Percentiles rank a stretch among this genome's conserved stretches.
phyloP scores from a whole-genome alignment of 116 monocot genomes.

The Phalaenopsis hybrid region DNA sequence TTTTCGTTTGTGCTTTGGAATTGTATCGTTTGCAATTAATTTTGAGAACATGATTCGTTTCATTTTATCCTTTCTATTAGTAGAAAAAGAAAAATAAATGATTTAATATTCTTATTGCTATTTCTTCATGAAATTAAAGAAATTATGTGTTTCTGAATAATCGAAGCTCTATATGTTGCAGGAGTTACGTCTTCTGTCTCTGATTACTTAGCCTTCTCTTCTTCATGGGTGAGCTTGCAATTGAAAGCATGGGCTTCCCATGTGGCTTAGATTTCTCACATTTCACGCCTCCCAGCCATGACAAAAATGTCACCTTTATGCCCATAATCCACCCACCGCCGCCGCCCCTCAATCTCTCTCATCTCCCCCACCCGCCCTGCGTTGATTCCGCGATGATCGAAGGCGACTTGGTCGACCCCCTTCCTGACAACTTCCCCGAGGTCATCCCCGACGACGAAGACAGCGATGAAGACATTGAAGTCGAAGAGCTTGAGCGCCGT shows the following conservation, averaged over 20 bases:
- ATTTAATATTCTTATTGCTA: background rate
- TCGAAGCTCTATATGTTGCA: background rate
- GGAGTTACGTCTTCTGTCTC: background rate
- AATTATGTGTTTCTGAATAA: background rate
- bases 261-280: conserved; percentile 18
- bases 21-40: background rate
- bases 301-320: conserved; percentile 14
- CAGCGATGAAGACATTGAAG: conserved; percentile 19
- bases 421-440: conserved; percentile 4
- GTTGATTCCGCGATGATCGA: background rate
- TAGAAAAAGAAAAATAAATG: background rate
- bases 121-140: background rate
- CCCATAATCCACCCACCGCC: background rate
- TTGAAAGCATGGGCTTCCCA: conserved; percentile 17
- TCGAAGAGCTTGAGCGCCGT: conserved; percentile 13
- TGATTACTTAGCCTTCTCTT: background rate
- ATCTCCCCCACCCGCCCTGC: background rate
- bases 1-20: background rate
- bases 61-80: background rate
- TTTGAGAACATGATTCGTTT: background rate
- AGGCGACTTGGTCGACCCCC: conserved; percentile 17
- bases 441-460: conserved; percentile 12
- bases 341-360: background rate
- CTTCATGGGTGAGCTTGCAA: conserved; percentile 16
- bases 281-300: conserved; percentile 10